Base-by-base conservation (phyloP, 2,329 filamentous ascomycete genomes). In the Neofusicoccum umdonicola region DNA sequence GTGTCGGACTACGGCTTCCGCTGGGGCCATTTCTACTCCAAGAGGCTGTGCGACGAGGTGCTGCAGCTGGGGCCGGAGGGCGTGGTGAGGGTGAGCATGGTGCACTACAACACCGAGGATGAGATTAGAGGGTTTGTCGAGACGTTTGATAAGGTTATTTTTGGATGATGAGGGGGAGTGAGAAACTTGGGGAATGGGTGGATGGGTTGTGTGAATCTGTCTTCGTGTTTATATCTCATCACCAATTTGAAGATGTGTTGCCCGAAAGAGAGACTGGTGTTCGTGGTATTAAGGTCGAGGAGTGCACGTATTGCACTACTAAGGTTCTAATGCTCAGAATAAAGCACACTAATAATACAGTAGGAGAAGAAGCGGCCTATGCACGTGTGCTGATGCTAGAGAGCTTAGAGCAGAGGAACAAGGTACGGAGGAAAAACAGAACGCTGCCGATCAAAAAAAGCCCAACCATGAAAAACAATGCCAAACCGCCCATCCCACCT, bases 71-170 rank as follows among this genome's bases (percentile, higher is more conserved):
- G 80, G 0, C 79, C 83, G 8, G 83, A 90, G 68, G 90, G 88
- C 0, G 84, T 91, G 8, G 82, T 90, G 4, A 82, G 90, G 67
- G 86, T 91, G n/a, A 90, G 87, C 69, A 81, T 91, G 80, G 83
- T 89, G 63, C 89, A 91, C 75, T 92, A 92, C 71, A 92, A 92
- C 69, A 90, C 87, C 2, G 72, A 85, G 68, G 83, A 86, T 3
- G 87, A 89, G 71, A 79, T 88, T 3, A 76, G 79, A 51, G 78
- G 73, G 8, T 80, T 87, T 63, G 80, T 87, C 19, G 77, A 79
- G 41, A 78, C 83, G 1, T 69, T 89, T 63, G 83, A 87, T 66
- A 80, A 81, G 67, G 78, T 84, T 0, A 67, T 85, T 5, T 64
- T 60, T 19, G 60, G 60, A 8, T 51, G 54, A 37, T 8, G 39